Evolutionary conservation across 2,329 filamentous ascomycete species (phyloP).

Genomic region (Aspergillus sp.): DNA sequence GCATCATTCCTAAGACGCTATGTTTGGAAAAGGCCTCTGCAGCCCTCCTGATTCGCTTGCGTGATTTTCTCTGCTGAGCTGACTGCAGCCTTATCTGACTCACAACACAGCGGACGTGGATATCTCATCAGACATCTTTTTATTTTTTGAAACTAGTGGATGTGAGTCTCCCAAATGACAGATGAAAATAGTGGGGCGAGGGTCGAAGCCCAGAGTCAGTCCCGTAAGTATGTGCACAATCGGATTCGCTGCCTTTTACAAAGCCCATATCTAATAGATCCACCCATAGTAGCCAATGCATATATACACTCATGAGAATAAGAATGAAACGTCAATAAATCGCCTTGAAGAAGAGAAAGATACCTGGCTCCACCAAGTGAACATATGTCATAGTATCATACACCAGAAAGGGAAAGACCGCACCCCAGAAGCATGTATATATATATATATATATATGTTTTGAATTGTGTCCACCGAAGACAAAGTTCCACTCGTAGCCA

Average conservation of each 20-base stretch:
- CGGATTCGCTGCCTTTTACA: not conserved
- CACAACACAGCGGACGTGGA: not conserved
- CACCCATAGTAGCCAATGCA: not conserved
- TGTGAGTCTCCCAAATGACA: not conserved
- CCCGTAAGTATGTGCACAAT: not conserved
- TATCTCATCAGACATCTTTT: not conserved
- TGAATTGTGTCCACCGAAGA: not conserved
- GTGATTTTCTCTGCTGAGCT: not conserved
- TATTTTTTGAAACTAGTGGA: not conserved
- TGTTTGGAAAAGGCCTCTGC: not conserved
- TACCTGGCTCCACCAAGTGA: not conserved
- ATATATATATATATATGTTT: not conserved
- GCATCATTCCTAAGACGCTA: not conserved
- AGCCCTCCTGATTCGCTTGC: not conserved
- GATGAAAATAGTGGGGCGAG: not conserved
- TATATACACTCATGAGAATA: not conserved
- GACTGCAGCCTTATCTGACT: conserved; percentile 1
- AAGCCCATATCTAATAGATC: not conserved
- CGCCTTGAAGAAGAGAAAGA: not conserved
- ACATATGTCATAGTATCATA: conserved; percentile 1
- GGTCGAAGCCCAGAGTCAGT: not conserved
- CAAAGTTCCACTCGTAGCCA: not conserved
- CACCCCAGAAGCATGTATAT: not conserved
- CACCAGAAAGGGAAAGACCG: not conserved
- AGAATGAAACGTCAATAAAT: not conserved